Conservation (phyloP, 441 rosid genomes). For the Populus hybrid region DNA sequence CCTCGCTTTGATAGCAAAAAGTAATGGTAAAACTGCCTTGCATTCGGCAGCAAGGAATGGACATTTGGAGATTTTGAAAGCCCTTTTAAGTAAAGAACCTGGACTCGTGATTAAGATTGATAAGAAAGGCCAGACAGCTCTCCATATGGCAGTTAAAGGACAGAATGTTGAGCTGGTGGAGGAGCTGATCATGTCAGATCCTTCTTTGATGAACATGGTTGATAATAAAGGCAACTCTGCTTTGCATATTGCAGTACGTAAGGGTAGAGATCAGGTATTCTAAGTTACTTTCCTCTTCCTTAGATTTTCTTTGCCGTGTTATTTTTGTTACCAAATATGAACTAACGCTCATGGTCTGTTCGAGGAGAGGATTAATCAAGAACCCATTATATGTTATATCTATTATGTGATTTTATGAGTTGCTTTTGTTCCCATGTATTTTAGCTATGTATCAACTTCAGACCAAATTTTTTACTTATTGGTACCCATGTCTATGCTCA, state of each 20-base stretch:
- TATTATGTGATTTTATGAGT: not conserved
- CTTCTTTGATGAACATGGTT: slow-evolving; percentile 55
- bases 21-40: slow-evolving; percentile 75
- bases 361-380: not conserved
- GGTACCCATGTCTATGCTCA: not conserved
- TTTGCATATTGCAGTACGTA: slow-evolving; percentile 76
- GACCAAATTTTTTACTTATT: not conserved
- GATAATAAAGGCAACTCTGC: slow-evolving; percentile 76
- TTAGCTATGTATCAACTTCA: not conserved
- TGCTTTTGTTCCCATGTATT: not conserved
- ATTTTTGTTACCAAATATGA: not conserved
- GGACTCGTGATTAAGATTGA: slow-evolving; percentile 50
- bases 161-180: slow-evolving; percentile 59
- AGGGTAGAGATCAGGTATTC: slow-evolving; percentile 66
- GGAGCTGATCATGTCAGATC: slow-evolving; percentile 53
- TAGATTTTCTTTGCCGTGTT: not conserved
- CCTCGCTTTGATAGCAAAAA: slow-evolving; percentile 63
- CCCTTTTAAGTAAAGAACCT: slow-evolving; percentile 60
- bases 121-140: slow-evolving; percentile 92
- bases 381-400: not conserved
- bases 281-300: not conserved
- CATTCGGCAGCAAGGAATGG: slow-evolving; percentile 92
- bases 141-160: slow-evolving; percentile 97
- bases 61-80: slow-evolving; percentile 67
- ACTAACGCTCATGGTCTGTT: not conserved